Evolutionary conservation across 2,329 filamentous ascomycete genomes (phyloP).

Genomic region (Monosporascus cannonballus): DNA sequence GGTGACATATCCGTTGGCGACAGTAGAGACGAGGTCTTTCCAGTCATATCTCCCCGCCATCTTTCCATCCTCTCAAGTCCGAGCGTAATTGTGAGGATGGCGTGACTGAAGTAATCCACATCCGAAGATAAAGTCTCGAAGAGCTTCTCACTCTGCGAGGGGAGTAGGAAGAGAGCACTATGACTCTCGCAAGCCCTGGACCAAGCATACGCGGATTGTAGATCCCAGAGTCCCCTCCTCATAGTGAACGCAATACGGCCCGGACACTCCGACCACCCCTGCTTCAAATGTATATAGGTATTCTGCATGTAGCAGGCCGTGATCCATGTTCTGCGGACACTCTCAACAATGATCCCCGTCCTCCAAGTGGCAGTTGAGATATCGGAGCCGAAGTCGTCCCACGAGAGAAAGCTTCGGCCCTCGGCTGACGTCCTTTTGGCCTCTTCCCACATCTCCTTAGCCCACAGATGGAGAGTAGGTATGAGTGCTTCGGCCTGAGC

Average conservation of each 20-base stretch:
- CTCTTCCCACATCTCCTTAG: conserved; percentile 14
- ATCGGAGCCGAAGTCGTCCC: no score
- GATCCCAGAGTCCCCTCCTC: conserved; percentile 22
- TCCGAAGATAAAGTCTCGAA: conserved; percentile 10
- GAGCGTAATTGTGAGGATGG: conserved; percentile 9
- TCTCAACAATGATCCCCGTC: conserved; percentile 25
- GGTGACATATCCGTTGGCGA: no score
- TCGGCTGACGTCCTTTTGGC: conserved; percentile 1
- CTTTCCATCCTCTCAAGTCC: conserved; percentile 12
- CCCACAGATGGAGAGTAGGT: conserved; percentile 21
- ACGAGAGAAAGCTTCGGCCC: no score
- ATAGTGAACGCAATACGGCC: conserved; percentile 21
- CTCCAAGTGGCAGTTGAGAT: conserved; percentile 13
- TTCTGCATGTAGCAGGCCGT: conserved; percentile 16
- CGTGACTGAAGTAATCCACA: conserved; percentile 14
- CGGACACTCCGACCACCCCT: conserved; percentile 21
- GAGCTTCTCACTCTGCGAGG: conserved; percentile 8
- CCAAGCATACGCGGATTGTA: conserved; percentile 19
- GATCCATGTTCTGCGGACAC: conserved; percentile 23
- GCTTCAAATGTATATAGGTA: conserved; percentile 20
- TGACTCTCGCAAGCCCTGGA: conserved; percentile 7
- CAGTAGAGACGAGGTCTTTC: no score
- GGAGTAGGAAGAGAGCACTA: conserved; percentile 9
- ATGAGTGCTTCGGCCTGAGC: conserved; percentile 25
- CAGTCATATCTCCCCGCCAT: conserved; percentile 8